Conservation (phyloP, 2,329 filamentous ascomycete species). For the Trichoderma aggressivum region DNA sequence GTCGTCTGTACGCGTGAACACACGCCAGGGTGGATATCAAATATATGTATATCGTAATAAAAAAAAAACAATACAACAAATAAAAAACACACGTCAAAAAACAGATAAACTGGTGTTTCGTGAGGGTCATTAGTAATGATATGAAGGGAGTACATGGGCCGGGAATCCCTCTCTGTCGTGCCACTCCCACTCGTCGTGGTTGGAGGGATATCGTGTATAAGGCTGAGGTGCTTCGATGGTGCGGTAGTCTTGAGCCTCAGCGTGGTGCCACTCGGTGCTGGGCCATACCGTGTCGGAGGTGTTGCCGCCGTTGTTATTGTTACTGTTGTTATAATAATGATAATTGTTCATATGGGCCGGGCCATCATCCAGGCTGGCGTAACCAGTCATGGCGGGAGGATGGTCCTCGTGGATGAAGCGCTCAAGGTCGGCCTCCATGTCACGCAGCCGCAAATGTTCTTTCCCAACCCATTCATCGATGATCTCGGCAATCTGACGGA, state of each 20-base stretch:
- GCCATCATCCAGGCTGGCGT: background rate
- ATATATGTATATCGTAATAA: background rate
- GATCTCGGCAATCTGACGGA: constrained; percentile 54
- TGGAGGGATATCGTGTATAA: constrained; percentile 3
- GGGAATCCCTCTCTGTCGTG: constrained; percentile 34
- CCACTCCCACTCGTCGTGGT: constrained; percentile 33
- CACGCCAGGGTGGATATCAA: constrained; percentile 2
- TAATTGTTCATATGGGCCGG: background rate
- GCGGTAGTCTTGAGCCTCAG: constrained; percentile 4
- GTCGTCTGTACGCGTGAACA: constrained; percentile 7
- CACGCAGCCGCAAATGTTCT: constrained; percentile 51
- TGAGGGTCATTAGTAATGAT: background rate
- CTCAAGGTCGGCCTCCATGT: constrained; percentile 61
- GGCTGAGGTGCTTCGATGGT: constrained; percentile 14
- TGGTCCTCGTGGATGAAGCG: constrained; percentile 41
- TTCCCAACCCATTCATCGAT: constrained; percentile 60
- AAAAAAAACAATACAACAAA: background rate
- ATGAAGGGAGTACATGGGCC: constrained; percentile 15
- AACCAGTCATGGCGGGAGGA: background rate
- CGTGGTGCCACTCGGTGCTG: constrained; percentile 1
- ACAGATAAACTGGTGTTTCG: background rate
- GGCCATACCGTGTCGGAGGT: constrained; percentile 8
- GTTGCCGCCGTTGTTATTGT: background rate
- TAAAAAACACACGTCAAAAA: background rate
- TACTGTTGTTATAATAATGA: background rate